A percentile compares a stretch with the other conserved stretches of the same genome.
Conservation (phyloP, 768 basidiomycete genomes). For the Pleurotus salmoneostramineus region DNA sequence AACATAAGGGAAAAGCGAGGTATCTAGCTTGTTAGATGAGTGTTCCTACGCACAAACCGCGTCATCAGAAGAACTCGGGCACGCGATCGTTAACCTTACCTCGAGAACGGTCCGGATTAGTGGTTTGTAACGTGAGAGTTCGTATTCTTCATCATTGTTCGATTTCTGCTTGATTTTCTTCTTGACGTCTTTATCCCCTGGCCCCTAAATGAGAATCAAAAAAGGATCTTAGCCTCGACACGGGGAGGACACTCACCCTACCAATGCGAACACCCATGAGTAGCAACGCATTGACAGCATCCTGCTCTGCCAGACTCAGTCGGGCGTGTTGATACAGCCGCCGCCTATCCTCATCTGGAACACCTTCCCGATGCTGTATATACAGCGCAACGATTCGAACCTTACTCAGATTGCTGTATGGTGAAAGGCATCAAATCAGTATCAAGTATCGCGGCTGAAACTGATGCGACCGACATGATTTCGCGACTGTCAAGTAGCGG, state of each 20-base stretch:
- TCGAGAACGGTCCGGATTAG: conserved; percentile 77
- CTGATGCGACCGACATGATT: conserved; percentile 37
- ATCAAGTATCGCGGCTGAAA: neutral
- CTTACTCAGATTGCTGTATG: conserved; percentile 78
- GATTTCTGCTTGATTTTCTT: conserved; percentile 79
- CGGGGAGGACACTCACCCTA: conserved; percentile 51
- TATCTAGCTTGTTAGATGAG: conserved; percentile 70
- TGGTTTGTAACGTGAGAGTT: conserved; percentile 92
- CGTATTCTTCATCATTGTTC: conserved; percentile 88
- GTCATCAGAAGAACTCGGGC: neutral
- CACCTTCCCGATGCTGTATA: conserved; percentile 91
- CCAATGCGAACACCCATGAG: conserved; percentile 81
- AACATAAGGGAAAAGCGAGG: conserved; percentile 83
- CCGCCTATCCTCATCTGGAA: conserved; percentile 96
- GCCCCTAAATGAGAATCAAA: conserved; percentile 40
- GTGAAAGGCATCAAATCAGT: neutral
- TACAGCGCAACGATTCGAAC: conserved; percentile 95
- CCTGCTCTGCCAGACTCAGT: conserved; percentile 83
- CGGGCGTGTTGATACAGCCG: conserved; percentile 94
- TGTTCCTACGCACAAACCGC: conserved; percentile 60
- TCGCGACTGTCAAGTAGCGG: conserved; percentile 86
- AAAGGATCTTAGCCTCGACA: neutral
- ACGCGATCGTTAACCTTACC: conserved; percentile 34
- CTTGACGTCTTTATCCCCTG: conserved; percentile 74
- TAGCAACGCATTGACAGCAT: conserved; percentile 84